Conservation (phyloP, 2,329 filamentous ascomycete genomes). For the Neurospora sp. region DNA sequence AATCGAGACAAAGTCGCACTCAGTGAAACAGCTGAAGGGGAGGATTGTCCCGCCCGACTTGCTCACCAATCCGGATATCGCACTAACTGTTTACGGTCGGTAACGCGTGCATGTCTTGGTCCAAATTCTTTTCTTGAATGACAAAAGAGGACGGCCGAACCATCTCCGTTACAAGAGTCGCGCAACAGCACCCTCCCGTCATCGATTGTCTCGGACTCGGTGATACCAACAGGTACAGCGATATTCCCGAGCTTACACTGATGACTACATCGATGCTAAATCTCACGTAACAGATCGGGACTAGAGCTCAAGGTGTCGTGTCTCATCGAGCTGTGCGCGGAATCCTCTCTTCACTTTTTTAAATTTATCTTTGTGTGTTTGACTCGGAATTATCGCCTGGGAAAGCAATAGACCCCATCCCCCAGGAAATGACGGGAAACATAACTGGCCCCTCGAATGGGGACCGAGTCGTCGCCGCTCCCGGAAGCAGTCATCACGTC, state of each 20-base stretch:
- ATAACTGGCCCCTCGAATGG: background rate
- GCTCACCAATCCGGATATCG: background rate
- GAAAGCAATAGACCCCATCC: background rate
- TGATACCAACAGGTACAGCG: background rate
- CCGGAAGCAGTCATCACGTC: background rate
- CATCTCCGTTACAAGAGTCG: background rate
- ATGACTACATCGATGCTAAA: background rate
- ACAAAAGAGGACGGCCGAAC: background rate
- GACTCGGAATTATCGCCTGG: background rate
- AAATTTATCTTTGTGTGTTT: too few species aligned
- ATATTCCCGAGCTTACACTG: background rate
- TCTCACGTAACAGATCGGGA: background rate
- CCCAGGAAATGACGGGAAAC: background rate
- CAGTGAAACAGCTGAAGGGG: background rate
- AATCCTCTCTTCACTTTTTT: background rate
- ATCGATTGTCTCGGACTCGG: background rate
- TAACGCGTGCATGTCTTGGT: background rate
- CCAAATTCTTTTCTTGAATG: background rate
- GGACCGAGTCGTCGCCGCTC: background rate
- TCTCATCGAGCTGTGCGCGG: background rate
- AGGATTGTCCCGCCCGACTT: background rate
- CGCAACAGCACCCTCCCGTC: background rate
- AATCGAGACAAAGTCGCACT: background rate
- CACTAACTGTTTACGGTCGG: background rate
- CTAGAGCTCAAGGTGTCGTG: background rate